Evolutionary conservation across 2,329 filamentous ascomycete species (phyloP), one percentile per base, ranked within the genome.

Genomic region (Penicillium sp.): DNA sequence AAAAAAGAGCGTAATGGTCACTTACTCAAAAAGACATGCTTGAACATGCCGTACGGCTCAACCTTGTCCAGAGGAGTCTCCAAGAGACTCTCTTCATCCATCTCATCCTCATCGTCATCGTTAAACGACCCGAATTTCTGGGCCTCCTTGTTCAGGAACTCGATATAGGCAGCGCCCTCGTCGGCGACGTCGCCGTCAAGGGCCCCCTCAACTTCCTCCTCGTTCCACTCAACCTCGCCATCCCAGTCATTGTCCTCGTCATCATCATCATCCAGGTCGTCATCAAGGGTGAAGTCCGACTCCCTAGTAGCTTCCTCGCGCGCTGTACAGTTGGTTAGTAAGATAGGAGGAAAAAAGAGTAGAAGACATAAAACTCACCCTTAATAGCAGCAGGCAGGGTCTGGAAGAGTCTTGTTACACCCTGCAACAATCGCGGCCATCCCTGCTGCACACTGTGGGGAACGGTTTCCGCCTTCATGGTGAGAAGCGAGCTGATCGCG

Each of bases 21-120:
- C 87, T 69, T 82, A 95, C 90, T 86, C 64, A 91, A 70, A 56
- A 97, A 75, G 14, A 87, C 84, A 51, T 80, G 77, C 66, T 89
- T 86, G 79, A 98, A 96, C 52, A 95, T 76, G 65, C 84, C 80
- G 63, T 98, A 98, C 2, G 91, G 90, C 71, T 98, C 93, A 52
- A 98, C 79, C 73, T 93, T 93, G 69, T 98, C 93, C 20, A 98
- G 77, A 13, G 91, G 90, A 10, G 91, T 95, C 70, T 98, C 93
- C 2, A 98, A 80, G 42, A 97, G 76, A 49, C 88, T 86, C 66
- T 90, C 91, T 61, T 97, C 93, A 68, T 97, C 91, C 14, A 94
- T 82, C 37, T 96, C 84, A 44, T 95, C 90, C 46, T 95, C 89
- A 22, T 88, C 88, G 40, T 85, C 80, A 22, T 84, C 82, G 13